phyloP scores from a whole-genome alignment of 148 eudicot species.

The Pouteria glomerata region DNA sequence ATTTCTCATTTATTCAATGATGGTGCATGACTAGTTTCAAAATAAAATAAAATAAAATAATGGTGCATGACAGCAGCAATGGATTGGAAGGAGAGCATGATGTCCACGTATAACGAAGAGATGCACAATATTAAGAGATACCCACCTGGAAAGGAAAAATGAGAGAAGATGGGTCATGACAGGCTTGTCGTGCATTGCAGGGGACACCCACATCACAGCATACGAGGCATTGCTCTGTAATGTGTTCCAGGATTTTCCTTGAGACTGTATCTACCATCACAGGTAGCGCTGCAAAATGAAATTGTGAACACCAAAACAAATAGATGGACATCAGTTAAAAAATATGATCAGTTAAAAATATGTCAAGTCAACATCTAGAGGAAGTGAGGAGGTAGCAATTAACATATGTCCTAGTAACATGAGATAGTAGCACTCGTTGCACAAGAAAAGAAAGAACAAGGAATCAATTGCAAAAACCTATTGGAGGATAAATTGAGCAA shows the following conservation, averaged over 20 bases:
- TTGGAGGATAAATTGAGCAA: neutral
- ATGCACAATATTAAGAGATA: neutral
- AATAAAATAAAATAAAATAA: neutral
- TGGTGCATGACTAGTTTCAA: neutral
- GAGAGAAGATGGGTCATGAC: constrained; percentile 76
- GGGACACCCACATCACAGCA: constrained; percentile 92
- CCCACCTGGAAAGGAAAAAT: constrained; percentile 92
- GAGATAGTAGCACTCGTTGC: neutral
- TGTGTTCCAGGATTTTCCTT: constrained; percentile 82
- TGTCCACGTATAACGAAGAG: neutral
- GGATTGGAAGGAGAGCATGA: neutral
- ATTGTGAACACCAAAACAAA: constrained; percentile 1
- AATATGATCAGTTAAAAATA: neutral
- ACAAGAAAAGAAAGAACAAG: neutral
- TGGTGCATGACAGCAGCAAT: neutral
- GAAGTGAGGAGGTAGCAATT: neutral
- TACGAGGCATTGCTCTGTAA: constrained; percentile 83
- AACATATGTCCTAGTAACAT: neutral
- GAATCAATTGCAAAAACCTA: neutral
- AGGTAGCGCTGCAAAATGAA: constrained; percentile 62
- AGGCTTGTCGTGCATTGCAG: constrained; percentile 90
- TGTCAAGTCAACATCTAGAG: neutral
- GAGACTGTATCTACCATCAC: constrained; percentile 66
- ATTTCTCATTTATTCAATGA: neutral
- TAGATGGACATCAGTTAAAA: neutral